Evolutionary conservation across 352 stramenopile species (phyloP), one percentile per base, ranked within the genome.

Genomic region (Lagenidium sp.): DNA sequence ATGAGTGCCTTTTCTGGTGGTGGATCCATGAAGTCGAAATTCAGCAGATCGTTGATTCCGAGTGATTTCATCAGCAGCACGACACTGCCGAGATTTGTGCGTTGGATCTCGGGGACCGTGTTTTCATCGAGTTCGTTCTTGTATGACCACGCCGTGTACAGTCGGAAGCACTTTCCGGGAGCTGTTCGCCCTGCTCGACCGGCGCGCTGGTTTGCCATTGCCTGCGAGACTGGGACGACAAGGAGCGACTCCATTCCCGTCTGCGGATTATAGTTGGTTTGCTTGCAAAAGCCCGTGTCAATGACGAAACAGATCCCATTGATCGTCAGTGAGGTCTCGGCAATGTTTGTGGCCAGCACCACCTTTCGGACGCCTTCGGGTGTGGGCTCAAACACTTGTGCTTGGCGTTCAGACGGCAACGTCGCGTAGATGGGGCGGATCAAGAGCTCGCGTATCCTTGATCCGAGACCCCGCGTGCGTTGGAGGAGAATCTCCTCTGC

Each of bases 21-120:
- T 15, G 94, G 82, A 66, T 99, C 97, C 95, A 99, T 99, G 53
- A 99, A 99, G 67, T 99, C 97, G 54, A 99, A 99, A 57, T 99
- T 77, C 16, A 99, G 63, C 39, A 99, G 62, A 65, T 99, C 95
- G 57, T 99, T 97, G 57, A 99, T 99, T 4, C 97, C 97, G 3
- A 99, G 76, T 53, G 82, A 97, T 66, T 99, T 99, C 47, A 99
- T 88, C 58, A 99, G 85, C 29, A 99, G 69, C 44, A 99, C 96
- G 4, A 99, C 96, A 63, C 94, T 98, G 10, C 83, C 81, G 53
- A 99, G 82, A 55, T 99, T 99, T 11, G 96, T 98, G 15, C 96
- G 68, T 53, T 98, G 77, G 45, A 99, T 99, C 64, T 99, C 96
- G 1, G 96, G 96, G 12, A 97, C 82, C 6, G 94, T 99, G 53